Percentiles rank a stretch among this genome's conserved stretches.
phyloP scores from a whole-genome alignment of 495 filamentous ascomycete species.

The Beverwykella pulmonaria region DNA sequence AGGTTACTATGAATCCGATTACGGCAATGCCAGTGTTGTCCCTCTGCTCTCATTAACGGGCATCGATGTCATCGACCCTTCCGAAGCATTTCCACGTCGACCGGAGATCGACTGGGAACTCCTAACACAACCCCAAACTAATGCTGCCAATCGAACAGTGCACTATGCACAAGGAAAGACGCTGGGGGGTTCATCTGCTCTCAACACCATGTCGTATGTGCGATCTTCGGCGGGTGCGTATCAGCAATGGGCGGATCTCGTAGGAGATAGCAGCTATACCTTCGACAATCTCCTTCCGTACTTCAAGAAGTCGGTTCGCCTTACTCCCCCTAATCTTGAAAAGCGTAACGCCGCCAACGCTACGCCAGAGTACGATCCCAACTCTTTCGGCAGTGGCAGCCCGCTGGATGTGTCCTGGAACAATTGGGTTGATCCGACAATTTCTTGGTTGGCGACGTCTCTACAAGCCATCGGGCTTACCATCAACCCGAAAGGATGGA shows the following conservation, averaged over 20 bases:
- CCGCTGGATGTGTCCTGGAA: constrained; percentile 37
- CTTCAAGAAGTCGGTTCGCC: constrained; percentile 48
- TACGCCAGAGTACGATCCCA: constrained; percentile 37
- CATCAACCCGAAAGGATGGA: constrained; percentile 40
- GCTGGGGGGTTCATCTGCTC: constrained; percentile 37
- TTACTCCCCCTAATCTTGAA: constrained; percentile 18
- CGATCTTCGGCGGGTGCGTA: constrained; percentile 49
- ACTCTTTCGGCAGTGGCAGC: constrained; percentile 28
- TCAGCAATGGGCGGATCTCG: constrained; percentile 52
- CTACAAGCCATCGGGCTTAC: constrained; percentile 45
- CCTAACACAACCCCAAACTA: background rate
- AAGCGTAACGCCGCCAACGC: constrained; percentile 33
- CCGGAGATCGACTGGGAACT: constrained; percentile 23
- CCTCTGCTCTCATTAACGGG: constrained; percentile 2
- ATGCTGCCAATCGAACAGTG: constrained; percentile 11
- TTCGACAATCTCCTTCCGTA: constrained; percentile 51
- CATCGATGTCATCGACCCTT: constrained; percentile 5
- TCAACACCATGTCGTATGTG: constrained; percentile 37
- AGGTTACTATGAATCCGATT: constrained; percentile 55
- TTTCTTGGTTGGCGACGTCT: constrained; percentile 45
- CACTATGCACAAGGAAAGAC: constrained; percentile 42
- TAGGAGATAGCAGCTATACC: constrained; percentile 52
- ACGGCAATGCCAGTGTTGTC: constrained; percentile 50
- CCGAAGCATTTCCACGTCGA: background rate
- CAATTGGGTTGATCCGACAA: constrained; percentile 32